A percentile compares a stretch with the other conserved stretches of the same genome.
These are phyloP conservation scores for Dactylellina parvicollis DNA, from an alignment of 2,329 filamentous ascomycete species.

Conservation along the genomic window DNA sequence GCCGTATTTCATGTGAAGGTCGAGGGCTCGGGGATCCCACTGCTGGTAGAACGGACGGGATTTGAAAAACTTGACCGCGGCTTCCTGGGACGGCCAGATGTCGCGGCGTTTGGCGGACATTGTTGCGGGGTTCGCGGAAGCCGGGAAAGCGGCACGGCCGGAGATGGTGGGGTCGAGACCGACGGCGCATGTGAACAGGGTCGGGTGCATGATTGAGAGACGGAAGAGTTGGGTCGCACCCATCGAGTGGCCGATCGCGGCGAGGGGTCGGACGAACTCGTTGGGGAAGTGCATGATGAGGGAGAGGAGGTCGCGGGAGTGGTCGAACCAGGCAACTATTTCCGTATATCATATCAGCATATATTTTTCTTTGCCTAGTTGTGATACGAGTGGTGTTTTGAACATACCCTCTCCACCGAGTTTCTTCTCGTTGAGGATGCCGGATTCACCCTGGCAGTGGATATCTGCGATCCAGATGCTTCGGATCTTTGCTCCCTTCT, in stretches of 20 bases:
- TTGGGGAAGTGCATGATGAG: conserved; percentile 84
- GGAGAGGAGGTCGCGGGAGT: conserved; percentile 82
- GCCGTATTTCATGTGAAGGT: conserved; percentile 77
- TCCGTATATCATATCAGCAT: background rate
- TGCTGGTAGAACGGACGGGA: conserved; percentile 78
- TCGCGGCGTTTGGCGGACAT: conserved; percentile 79
- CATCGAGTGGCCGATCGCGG: conserved; percentile 90
- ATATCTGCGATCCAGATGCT: conserved; percentile 90
- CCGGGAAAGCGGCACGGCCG: conserved; percentile 61
- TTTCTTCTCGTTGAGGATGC: conserved; percentile 76
- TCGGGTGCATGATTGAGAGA: conserved; percentile 76
- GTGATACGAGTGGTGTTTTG: background rate
- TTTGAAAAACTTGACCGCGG: conserved; percentile 73
- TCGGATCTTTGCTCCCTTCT: conserved; percentile 74
- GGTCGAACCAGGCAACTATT: conserved; percentile 83
- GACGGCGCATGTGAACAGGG: conserved; percentile 78
- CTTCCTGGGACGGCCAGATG: conserved; percentile 78
- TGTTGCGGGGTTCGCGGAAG: conserved; percentile 63
- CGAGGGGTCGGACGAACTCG: conserved; percentile 80
- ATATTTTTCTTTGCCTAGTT: background rate
- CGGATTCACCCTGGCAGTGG: conserved; percentile 83
- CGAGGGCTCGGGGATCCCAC: conserved; percentile 84
- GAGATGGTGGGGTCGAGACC: conserved; percentile 84
- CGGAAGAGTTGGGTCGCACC: conserved; percentile 70
- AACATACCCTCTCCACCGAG: conserved; percentile 84